Conservation (phyloP, 2,329 filamentous ascomycete genomes). For the Clonostachys chloroleuca region DNA sequence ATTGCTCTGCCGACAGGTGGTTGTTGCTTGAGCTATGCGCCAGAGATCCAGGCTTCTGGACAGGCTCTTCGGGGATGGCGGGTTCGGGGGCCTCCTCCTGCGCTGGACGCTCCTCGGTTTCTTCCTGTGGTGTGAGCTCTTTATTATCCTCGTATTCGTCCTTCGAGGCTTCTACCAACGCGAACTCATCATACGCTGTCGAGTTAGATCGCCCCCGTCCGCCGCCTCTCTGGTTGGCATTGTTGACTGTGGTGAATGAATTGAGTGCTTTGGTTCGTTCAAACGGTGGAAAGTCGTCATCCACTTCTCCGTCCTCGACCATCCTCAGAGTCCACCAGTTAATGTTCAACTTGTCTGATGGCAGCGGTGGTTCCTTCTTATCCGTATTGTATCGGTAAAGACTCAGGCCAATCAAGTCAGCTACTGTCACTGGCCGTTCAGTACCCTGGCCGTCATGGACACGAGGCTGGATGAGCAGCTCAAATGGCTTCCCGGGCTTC, state of each 20-base stretch:
- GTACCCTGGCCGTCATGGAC: conserved; percentile 62
- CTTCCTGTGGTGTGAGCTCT: conserved; percentile 60
- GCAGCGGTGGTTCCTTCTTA: conserved; percentile 63
- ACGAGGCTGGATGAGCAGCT: conserved; percentile 66
- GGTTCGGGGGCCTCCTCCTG: conserved; percentile 25
- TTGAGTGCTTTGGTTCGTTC: conserved; percentile 70
- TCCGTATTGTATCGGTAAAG: conserved; percentile 77
- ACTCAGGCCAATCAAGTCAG: conserved; percentile 77
- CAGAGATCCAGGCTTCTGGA: neutral
- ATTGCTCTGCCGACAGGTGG: conserved; percentile 16
- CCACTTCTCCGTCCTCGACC: conserved; percentile 80
- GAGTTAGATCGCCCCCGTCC: conserved; percentile 61
- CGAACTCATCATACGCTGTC: conserved; percentile 80
- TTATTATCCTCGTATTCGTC: conserved; percentile 68
- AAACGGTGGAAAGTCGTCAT: conserved; percentile 79
- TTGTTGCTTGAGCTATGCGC: conserved; percentile 15
- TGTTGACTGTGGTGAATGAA: conserved; percentile 79
- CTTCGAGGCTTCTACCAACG: conserved; percentile 67
- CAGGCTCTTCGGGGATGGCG: conserved; percentile 11
- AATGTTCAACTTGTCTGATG: conserved; percentile 65
- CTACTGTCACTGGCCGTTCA: conserved; percentile 64
- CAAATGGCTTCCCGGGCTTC: conserved; percentile 59
- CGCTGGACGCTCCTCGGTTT: conserved; percentile 36
- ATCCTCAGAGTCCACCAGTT: conserved; percentile 82
- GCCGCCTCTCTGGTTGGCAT: conserved; percentile 65